phyloP scores from a whole-genome alignment of 1,284 basidiomycete species.

The Trametes polyzona region DNA sequence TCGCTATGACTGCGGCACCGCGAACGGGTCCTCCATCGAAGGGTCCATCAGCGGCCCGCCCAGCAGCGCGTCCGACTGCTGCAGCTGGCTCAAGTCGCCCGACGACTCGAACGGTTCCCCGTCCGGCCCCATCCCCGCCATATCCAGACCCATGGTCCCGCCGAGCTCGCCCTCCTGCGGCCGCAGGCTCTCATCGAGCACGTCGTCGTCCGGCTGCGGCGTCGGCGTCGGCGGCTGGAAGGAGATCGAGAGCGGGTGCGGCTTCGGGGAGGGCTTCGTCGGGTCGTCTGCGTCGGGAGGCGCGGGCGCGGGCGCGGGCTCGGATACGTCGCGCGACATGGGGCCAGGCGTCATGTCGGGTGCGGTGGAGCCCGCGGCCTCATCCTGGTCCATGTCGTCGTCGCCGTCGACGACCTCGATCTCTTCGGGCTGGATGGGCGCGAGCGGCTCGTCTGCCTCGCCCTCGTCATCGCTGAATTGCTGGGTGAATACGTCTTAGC shows the following conservation, averaged over 20 bases:
- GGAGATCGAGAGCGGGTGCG: slow-evolving; percentile 50
- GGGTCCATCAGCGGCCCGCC: slow-evolving; percentile 66
- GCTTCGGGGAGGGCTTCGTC: slow-evolving; percentile 69
- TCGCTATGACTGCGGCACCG: slow-evolving; percentile 26
- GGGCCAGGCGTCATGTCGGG: slow-evolving; percentile 38
- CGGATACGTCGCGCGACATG: slow-evolving; percentile 40
- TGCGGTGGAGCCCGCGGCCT: slow-evolving; percentile 54
- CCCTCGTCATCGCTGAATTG: slow-evolving; percentile 84
- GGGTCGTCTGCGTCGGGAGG: slow-evolving; percentile 47
- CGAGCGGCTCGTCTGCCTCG: slow-evolving; percentile 73
- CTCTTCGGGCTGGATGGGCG: slow-evolving; percentile 65
- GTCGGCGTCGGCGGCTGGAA: slow-evolving; percentile 41
- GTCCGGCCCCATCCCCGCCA: slow-evolving; percentile 66
- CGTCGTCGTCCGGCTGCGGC: slow-evolving; percentile 35
- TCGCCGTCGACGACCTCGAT: slow-evolving; percentile 45
- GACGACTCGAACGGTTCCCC: slow-evolving; percentile 58
- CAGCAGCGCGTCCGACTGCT: slow-evolving; percentile 54
- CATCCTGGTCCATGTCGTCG: slow-evolving; percentile 69
- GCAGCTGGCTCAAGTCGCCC: slow-evolving; percentile 59
- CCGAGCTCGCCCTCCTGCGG: slow-evolving; percentile 22
- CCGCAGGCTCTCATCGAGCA: slow-evolving; percentile 32
- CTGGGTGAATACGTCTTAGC: too few relatives aligned
- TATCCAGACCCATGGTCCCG: slow-evolving; percentile 50
- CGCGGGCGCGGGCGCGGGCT: slow-evolving; percentile 34
- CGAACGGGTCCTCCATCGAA: slow-evolving; percentile 58